A percentile compares a stretch with the other conserved stretches of the same genome.
Conservation (phyloP, 345 rosid genomes). For the Salix exigua region DNA sequence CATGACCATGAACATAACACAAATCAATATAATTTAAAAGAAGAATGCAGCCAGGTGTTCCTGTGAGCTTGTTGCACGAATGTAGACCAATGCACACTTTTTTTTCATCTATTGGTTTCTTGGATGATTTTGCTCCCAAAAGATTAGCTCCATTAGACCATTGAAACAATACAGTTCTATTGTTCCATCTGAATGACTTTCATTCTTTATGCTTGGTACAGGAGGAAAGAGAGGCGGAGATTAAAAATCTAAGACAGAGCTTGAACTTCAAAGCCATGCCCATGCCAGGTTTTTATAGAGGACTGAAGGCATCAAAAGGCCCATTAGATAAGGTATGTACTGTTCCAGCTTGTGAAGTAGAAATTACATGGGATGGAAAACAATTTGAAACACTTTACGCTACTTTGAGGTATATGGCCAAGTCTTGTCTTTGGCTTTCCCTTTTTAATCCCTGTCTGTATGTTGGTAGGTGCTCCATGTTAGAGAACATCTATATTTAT, state of each 20-base stretch:
- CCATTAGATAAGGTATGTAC: constrained; percentile 41
- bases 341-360: not conserved
- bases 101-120: not conserved
- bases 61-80: not conserved
- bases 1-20: not conserved
- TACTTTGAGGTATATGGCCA: not conserved
- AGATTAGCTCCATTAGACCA: not conserved
- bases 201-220: constrained; percentile 21
- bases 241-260: constrained; percentile 38
- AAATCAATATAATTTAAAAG: not conserved
- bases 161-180: not conserved
- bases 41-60: not conserved
- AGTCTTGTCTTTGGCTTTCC: not conserved
- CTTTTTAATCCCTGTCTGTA: not conserved
- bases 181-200: not conserved
- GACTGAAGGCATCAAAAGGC: constrained; percentile 29
- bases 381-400: not conserved
- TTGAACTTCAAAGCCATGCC: constrained; percentile 42
- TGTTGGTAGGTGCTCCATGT: not conserved
- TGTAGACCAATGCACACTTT: not conserved
- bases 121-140: not conserved
- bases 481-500: not conserved
- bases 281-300: constrained; percentile 32
- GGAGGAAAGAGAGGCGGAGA: constrained; percentile 43
- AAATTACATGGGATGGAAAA: not conserved